Evolutionary conservation across 352 stramenopile genomes (phyloP), one percentile per base, ranked within the genome.

Genomic region (Thalassiosira livingstoniorum): DNA sequence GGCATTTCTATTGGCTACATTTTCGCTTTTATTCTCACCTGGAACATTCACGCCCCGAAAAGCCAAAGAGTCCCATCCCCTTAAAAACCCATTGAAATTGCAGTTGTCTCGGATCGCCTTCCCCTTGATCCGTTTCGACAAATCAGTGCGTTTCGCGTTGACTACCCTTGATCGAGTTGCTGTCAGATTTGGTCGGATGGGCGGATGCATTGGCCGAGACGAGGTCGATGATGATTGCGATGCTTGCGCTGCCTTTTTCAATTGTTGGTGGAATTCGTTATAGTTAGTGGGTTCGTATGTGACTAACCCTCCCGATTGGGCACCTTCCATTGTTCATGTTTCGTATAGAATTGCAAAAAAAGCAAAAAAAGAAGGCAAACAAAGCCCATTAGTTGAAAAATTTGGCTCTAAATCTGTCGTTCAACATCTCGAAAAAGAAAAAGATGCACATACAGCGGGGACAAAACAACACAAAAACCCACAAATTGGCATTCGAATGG

Each of bases 91-190:
- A 53, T 65, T 63, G 13, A 25, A 18, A 23, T 21, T 61, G 32
- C 74, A 81, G 58, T 75, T 75, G 27, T 89, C 72, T 32, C 64
- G 29, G 18, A 79, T 75, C 11, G 94, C 74, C 62, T 88, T 83
- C 4, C 57, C 45, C 27, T 88, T 79, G 11, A 95, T 34, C 11
- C 83, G 47, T 43, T 91, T 83, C 34, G 73, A 88, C 21, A 95
- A 66, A 72, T 89, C 87, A 2, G 86, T 91, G 23, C 91, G 80
- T 77, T 95, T 95, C 53, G 82, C 71, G 70, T 95, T 95, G 18
- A 95, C 88, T 18, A 93, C 86, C 31, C 91, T 77, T 29, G 61
- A 86, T 34, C 91, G 75, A 32, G n/a, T 47, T 47, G 39, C 15
- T 47, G 15, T 47, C 15, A 47, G 7, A 18, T 18, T 47, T 71